These are phyloP conservation scores for Linanthus parryae DNA, from an alignment of 148 eudicot genomes.

Conservation along the genomic window DNA sequence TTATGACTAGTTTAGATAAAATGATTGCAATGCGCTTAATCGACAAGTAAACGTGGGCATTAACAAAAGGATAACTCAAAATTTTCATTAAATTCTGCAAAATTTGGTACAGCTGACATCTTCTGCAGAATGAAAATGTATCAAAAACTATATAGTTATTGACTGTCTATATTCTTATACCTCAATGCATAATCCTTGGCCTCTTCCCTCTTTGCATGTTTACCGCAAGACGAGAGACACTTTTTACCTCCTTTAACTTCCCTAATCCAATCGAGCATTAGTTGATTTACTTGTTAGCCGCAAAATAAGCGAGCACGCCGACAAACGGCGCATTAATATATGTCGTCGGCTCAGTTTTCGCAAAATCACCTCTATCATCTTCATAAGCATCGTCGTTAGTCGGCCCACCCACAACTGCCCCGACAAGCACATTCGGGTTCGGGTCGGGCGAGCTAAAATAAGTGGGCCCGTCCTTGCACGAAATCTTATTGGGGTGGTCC, in stretches of 20 bases:
- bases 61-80: too few relatives aligned
- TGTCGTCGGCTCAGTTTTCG: constrained; percentile 86
- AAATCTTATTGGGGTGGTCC: constrained; percentile 53
- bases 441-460: constrained; percentile 65
- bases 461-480: constrained; percentile 66
- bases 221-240: constrained; percentile 76
- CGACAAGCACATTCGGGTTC: constrained; percentile 64
- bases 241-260: constrained; percentile 7
- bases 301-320: constrained; percentile 81
- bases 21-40: too few relatives aligned
- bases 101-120: too few relatives aligned
- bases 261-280: constrained; percentile 6
- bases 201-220: constrained; percentile 55
- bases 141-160: too few relatives aligned
- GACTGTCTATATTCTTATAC: too few relatives aligned
- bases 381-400: constrained; percentile 63
- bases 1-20: too few relatives aligned
- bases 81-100: too few relatives aligned
- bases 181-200: too few relatives aligned
- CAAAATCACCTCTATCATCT: constrained; percentile 72
- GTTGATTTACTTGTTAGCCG: constrained; percentile 36
- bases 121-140: too few relatives aligned
- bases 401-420: constrained; percentile 93
- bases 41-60: too few relatives aligned
- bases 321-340: constrained; percentile 95